Evolutionary conservation across 345 rosid species (phyloP), one percentile per base, ranked within the genome.

Genomic region (Adansonia digitata): DNA sequence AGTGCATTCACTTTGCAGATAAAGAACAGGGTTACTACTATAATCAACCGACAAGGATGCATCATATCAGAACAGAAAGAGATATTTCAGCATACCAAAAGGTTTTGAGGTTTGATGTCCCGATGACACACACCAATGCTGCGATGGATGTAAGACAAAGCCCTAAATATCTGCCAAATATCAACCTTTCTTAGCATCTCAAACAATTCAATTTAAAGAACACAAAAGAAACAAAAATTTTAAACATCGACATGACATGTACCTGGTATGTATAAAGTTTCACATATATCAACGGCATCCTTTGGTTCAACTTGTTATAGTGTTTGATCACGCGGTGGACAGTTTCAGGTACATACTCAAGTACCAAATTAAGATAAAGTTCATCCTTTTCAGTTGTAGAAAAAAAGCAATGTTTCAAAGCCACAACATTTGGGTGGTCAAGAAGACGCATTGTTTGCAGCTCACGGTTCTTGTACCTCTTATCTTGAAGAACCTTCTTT

Each of bases 31-130:
- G 31, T n/a, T 0, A 77, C 18, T 7, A 24, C 24, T 27, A 43
- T 2, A 17, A 31, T 20, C 42, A 66, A 68, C 39, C 52, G 57
- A 73, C 26, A 26, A 27, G 48, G 34, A 39, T 2, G 18, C 26
- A 57, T 31, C 29, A 31, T 11, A 57, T 53, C 12, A 31, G 11
- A 0, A 35, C 27, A 24, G 27, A 53, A 56, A 20, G 15, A 42
- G 15, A 59, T 3, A 29, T 20, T 12, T 35, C 34, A 45, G 48
- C 87, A 59, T 89, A 95, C 99, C 97, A 95, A 80, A 81, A 95
- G 90, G 82, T 93, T 95, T 88, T 95, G 99, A 49, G 99, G 99
- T 82, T 95, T 95, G 46, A 95, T 93, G 84, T 95, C 99, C 9
- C 99, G 91, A 75, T 95, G 99, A 77, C 98, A 93, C 56, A 91